phyloP scores from a whole-genome alignment of 768 basidiomycete species.

The Boletus patriciae region DNA sequence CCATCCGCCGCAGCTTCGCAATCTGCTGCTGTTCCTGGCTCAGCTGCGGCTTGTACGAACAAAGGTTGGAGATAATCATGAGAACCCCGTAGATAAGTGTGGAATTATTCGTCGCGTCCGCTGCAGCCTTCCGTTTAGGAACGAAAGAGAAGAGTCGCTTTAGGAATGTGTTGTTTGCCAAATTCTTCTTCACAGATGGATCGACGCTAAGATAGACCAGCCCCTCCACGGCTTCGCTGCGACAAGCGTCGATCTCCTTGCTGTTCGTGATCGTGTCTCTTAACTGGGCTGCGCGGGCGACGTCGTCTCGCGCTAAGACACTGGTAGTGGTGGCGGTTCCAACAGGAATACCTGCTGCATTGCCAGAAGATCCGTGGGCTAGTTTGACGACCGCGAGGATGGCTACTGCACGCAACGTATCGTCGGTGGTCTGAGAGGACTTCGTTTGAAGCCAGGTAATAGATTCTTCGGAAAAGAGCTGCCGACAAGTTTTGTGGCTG shows the following conservation, averaged over 20 bases:
- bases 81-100: constrained; percentile 77
- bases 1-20: constrained; percentile 75
- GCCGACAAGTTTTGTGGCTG: constrained; percentile 71
- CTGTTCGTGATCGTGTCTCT: constrained; percentile 50
- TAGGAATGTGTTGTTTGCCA: constrained; percentile 62
- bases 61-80: constrained; percentile 73
- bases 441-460: constrained; percentile 67
- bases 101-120: constrained; percentile 37
- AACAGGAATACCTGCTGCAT: constrained; percentile 32
- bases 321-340: constrained; percentile 12
- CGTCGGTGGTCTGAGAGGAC: constrained; percentile 47
- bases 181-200: constrained; percentile 57
- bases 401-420: constrained; percentile 55
- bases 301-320: constrained; percentile 32
- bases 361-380: constrained; percentile 53
- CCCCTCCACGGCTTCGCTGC: constrained; percentile 75
- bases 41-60: constrained; percentile 65
- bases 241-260: constrained; percentile 40
- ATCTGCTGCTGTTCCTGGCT: constrained; percentile 83
- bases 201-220: constrained; percentile 78
- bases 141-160: constrained; percentile 55
- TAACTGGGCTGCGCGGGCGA: constrained; percentile 53
- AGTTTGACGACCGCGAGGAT: constrained; percentile 80
- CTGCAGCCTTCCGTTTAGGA: constrained; percentile 45
- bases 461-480: constrained; percentile 55